Evolutionary conservation across 1,284 basidiomycete species (phyloP).

Genomic region (Fomitopsis schrenkii): DNA sequence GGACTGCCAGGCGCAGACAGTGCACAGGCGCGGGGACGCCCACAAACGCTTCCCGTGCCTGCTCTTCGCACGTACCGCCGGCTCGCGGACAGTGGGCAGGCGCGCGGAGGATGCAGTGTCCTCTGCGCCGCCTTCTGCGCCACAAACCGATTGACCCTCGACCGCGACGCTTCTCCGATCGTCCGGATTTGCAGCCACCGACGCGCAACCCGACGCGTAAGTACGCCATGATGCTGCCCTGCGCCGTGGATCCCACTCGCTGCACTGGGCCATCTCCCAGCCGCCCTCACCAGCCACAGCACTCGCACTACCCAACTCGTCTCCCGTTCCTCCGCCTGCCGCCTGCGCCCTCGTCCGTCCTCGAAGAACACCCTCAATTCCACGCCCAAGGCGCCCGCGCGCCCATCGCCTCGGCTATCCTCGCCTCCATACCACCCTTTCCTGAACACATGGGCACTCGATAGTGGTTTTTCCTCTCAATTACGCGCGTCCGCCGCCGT

Average conservation of each 20-base stretch:
- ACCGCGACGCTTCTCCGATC: background rate
- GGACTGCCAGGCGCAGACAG: background rate
- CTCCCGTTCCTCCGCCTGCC: background rate
- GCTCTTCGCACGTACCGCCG: constrained; percentile 1
- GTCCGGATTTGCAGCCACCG: background rate
- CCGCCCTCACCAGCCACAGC: too few relatives aligned
- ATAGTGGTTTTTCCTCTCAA: background rate
- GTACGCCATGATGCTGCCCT: background rate
- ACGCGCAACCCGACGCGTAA: background rate
- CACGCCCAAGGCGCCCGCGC: background rate
- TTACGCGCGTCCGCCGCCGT: background rate
- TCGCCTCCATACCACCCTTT: background rate
- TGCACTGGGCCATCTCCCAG: too few relatives aligned
- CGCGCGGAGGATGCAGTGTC: constrained; percentile 2
- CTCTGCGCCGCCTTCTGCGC: constrained; percentile 6
- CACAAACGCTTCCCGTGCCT: background rate
- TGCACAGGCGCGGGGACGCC: background rate
- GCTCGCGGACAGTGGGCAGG: background rate
- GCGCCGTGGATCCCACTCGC: background rate
- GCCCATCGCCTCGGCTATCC: background rate
- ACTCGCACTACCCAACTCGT: too few relatives aligned
- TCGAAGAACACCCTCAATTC: background rate
- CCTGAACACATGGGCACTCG: background rate
- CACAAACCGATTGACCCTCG: constrained; percentile 6
- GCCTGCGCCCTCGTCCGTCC: background rate